These are phyloP conservation scores for Globisporangium cystogenes DNA, from an alignment of 352 stramenopile species.

Conservation along the genomic window DNA sequence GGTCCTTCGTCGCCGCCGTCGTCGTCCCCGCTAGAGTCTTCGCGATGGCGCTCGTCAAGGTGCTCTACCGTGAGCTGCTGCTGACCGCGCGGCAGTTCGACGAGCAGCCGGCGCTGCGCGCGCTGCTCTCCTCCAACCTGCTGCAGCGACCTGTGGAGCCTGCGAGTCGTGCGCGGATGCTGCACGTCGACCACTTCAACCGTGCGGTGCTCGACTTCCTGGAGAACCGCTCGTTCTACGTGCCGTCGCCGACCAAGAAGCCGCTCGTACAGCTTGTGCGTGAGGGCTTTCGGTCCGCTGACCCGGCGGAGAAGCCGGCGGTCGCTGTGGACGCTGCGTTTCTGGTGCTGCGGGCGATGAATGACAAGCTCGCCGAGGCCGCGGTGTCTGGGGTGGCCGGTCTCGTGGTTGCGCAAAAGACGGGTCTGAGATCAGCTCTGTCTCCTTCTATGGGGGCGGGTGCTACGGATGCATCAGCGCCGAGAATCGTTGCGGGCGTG, in stretches of 20 bases:
- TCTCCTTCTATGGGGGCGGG: too few relatives aligned
- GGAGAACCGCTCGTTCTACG: constrained; percentile 54
- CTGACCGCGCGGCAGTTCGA: constrained; percentile 46
- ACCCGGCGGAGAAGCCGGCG: background rate
- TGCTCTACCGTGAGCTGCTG: constrained; percentile 73
- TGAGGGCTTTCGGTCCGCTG: constrained; percentile 33
- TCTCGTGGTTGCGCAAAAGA: background rate
- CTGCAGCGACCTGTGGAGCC: constrained; percentile 30
- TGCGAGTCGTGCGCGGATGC: constrained; percentile 25
- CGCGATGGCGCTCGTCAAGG: constrained; percentile 40
- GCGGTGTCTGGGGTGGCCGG: constrained; percentile 25
- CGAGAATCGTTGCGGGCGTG: constrained; percentile 22
- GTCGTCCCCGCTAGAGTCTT: background rate
- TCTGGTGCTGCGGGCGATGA: constrained; percentile 51
- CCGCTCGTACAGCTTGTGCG: constrained; percentile 36
- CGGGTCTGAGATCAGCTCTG: too few relatives aligned
- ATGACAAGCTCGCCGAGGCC: constrained; percentile 48
- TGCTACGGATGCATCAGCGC: background rate
- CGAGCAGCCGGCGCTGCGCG: constrained; percentile 44
- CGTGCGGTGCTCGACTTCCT: constrained; percentile 44
- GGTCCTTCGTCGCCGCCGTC: background rate
- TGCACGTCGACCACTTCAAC: constrained; percentile 63
- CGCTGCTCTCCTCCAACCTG: constrained; percentile 58
- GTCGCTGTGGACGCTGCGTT: constrained; percentile 54
- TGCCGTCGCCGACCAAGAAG: constrained; percentile 34